Conservation (phyloP, 345 rosid species). For the Alliaria petiolata region DNA sequence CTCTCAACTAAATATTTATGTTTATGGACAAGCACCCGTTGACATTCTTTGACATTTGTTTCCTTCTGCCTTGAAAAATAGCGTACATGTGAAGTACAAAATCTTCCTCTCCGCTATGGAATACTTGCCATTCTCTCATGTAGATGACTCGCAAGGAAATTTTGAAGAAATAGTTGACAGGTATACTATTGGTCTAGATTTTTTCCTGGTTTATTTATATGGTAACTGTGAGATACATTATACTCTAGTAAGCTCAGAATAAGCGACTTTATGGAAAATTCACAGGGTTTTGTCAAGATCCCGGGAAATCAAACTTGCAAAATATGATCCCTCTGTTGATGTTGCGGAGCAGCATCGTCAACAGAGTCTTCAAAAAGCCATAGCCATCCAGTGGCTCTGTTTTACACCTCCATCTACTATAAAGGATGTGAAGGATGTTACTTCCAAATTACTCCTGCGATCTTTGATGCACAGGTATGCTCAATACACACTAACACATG, state of each 20-base stretch:
- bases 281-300: constrained; percentile 87
- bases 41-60: constrained; percentile 17
- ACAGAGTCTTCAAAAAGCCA: constrained; percentile 94
- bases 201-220: background rate
- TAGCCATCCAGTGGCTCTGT: constrained; percentile 95
- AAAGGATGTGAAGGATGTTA: constrained; percentile 55
- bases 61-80: constrained; percentile 29
- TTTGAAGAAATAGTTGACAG: constrained; percentile 97
- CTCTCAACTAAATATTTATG: background rate
- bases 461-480: constrained; percentile 85
- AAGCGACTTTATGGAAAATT: constrained; percentile 21
- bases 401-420: constrained; percentile 93
- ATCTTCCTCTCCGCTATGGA: constrained; percentile 91
- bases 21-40: constrained; percentile 1
- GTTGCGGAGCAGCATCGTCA: constrained; percentile 91
- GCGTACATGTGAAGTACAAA: constrained; percentile 86
- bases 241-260: constrained; percentile 18
- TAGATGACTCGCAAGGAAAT: constrained; percentile 73
- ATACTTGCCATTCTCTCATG: constrained; percentile 74
- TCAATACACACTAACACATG: background rate
- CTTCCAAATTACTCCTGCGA: constrained; percentile 66
- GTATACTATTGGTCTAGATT: constrained; percentile 37
- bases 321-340: constrained; percentile 71
- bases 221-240: constrained; percentile 3
- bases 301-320: constrained; percentile 71